These are phyloP conservation scores for Ogataea allantospora DNA, from an alignment of 805 yeast genomes.

Conservation along the genomic window DNA sequence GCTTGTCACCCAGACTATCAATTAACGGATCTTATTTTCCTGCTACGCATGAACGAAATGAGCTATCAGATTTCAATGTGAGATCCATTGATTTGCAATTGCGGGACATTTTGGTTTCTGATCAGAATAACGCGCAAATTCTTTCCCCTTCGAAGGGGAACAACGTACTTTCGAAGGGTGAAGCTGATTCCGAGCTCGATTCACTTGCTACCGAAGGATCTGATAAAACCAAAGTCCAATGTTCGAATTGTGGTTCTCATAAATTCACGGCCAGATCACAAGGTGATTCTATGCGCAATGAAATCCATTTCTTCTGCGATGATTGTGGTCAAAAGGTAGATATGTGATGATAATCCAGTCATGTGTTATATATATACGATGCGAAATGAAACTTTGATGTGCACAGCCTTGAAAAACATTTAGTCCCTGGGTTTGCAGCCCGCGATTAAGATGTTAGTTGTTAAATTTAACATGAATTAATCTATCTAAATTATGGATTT, in stretches of 20 bases:
- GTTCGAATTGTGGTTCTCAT: slow-evolving; percentile 23
- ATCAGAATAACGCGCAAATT: background rate
- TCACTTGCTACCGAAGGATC: slow-evolving; percentile 9
- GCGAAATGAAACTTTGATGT: background rate
- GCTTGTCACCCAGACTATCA: background rate
- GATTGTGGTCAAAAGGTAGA: slow-evolving; percentile 27
- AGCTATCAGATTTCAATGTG: slow-evolving; percentile 14
- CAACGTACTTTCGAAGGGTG: background rate
- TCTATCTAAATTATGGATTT: slow-evolving; percentile 21
- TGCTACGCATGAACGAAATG: background rate
- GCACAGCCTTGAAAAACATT: background rate
- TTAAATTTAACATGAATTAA: slow-evolving; percentile 2
- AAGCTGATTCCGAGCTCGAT: background rate
- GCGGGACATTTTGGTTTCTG: slow-evolving; percentile 7
- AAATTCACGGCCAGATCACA: slow-evolving; percentile 28
- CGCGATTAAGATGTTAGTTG: slow-evolving; percentile 5
- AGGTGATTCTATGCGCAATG: slow-evolving; percentile 14
- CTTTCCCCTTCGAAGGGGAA: too few relatives aligned
- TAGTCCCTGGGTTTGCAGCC: slow-evolving; percentile 9
- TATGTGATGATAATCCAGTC: background rate
- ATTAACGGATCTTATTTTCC: background rate
- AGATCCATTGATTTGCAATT: slow-evolving; percentile 13
- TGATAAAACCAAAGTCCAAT: slow-evolving; percentile 17
- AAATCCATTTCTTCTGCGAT: slow-evolving; percentile 29
- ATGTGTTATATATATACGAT: too few relatives aligned